Base-by-base conservation (phyloP, 2,329 filamentous ascomycete genomes). In the Salinomyces thailandicus region DNA sequence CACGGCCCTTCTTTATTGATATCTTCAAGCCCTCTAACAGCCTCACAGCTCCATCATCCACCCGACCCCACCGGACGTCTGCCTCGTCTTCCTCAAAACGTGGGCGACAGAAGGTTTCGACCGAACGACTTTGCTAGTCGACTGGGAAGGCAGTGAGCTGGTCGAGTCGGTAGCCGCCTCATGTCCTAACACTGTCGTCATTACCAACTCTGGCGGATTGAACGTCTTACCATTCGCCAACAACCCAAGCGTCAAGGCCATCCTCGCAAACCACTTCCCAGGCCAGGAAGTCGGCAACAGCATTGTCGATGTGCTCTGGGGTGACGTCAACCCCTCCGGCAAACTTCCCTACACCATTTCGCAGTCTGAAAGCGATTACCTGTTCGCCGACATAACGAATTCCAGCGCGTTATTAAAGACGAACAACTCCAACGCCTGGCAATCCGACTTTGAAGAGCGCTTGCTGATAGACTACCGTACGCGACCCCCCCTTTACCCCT, bases 41-140 rank as follows among this genome's bases (percentile, higher is more conserved):
- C n/a, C n/a, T 3, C 15, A 4, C 27, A 44, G 43, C 24, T 26
- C 30, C 2, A 33, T 55, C 13, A 57, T 66, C 35, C 68, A 69
- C 53, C 68, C 65, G 8, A 54, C 50, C 53, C 16, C 61, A 64
- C 44, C 46, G 3, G 61, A 67, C 6, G 69, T 73, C 7, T 66
- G 46, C 53, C 59, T 77, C n/a, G 72, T 77, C 18, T 73, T 77
- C 55, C 60, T 77, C 39, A 78, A 77, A 69, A 71, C 52, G 11
- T 69, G 58, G 53, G 65, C 66, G 0, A 53, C 57, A 2, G 67
- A 71, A 50, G 64, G 59, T 30, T 52, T 45, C n/a, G 67, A 70
- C 42, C 58, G 67, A 14, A 39, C 41, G 3, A 51, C 53, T 5
- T 52, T 69, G 4, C 47, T 55, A 17, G 50, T 59, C n/a, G 64